phyloP scores from a whole-genome alignment of 2,329 filamentous ascomycete species.

The Mycosphaerella arachidis region DNA sequence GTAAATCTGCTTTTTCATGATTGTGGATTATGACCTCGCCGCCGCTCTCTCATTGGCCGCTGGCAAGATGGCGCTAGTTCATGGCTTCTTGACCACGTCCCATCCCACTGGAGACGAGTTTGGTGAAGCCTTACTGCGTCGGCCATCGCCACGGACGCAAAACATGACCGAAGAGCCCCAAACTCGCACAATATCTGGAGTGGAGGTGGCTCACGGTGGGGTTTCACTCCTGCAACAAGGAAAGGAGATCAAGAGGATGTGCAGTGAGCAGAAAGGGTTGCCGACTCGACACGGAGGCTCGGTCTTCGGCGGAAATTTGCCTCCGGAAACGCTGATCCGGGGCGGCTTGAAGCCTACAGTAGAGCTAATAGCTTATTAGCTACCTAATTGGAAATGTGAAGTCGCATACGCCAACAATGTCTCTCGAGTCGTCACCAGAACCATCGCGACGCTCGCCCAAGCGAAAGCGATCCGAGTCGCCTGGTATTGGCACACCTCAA shows the following conservation, averaged over 20 bases:
- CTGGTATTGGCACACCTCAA: constrained; percentile 11
- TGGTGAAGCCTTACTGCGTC: not conserved
- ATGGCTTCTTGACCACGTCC: not conserved
- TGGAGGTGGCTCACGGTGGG: not conserved
- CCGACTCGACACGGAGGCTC: not conserved
- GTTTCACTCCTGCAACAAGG: not conserved
- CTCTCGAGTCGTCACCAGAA: constrained; percentile 15
- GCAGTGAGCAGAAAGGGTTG: not conserved
- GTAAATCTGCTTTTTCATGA: not conserved
- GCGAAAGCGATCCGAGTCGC: constrained; percentile 21
- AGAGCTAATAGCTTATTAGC: too few relatives aligned
- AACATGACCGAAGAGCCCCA: not conserved
- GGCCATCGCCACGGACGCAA: not conserved
- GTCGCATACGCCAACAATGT: constrained; percentile 12
- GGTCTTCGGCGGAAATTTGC: not conserved
- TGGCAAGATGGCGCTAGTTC: not conserved
- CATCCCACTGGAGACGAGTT: not conserved
- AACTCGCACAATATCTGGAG: not conserved
- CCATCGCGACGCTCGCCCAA: constrained; percentile 27
- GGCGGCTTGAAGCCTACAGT: too few relatives aligned
- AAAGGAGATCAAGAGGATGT: not conserved
- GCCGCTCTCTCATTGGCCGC: not conserved
- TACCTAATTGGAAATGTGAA: not conserved
- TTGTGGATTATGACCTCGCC: not conserved
- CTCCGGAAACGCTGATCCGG: too few relatives aligned